Evolutionary conservation across 2,329 filamentous ascomycete genomes (phyloP), one percentile per base, ranked within the genome.

Genomic region (Blastomyces emzantsi): DNA sequence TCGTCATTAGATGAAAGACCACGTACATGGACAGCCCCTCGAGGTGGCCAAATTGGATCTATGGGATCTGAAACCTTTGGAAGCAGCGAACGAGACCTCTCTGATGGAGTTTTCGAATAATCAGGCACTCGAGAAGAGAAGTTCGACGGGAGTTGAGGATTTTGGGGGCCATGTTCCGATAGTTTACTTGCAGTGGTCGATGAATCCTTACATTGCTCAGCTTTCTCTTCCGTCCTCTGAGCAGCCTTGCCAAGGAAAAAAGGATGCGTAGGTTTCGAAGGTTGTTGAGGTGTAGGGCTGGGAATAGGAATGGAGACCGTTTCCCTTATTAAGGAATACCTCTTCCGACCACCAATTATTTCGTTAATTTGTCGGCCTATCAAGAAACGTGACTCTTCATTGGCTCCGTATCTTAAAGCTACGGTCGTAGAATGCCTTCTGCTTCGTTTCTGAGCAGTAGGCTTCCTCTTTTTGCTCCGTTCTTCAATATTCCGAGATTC

Each of bases 191-290:
- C 2, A 43, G 30, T 15, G 7, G 17, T 25, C 15, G 43, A 15
- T 25, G 28, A 3, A 36, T 47, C 25, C 28, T 47, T 22, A 33
- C 25, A 15, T 9, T 41, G 39, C 39, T 62, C 57, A n/a, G 9
- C 5, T 39, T 60, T 56, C 11, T 60, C 43, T 8, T 36, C 52
- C n/a, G 60, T 45, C 36, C 69, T 65, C 6, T 71, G 72, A 9
- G 74, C 73, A 7, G 78, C 28, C 68, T 86, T 89, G 6, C 82
- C 84, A 19, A 81, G 71, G 70, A 92, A 92, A 71, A 92, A 90
- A 0, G 89, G 88, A 74, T 92, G 87, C 0, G 84, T 82, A 1
- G 78, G 68, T 69, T 83, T 86, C 5, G 55, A 55, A 63, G 66
- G 70, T 55, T 54, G 64, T 54, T 66, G 60, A 13, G 60, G 22